Evolutionary conservation across 805 yeast species (phyloP), one percentile per base, ranked within the genome.

Genomic region (Wickerhamomyces alni): DNA sequence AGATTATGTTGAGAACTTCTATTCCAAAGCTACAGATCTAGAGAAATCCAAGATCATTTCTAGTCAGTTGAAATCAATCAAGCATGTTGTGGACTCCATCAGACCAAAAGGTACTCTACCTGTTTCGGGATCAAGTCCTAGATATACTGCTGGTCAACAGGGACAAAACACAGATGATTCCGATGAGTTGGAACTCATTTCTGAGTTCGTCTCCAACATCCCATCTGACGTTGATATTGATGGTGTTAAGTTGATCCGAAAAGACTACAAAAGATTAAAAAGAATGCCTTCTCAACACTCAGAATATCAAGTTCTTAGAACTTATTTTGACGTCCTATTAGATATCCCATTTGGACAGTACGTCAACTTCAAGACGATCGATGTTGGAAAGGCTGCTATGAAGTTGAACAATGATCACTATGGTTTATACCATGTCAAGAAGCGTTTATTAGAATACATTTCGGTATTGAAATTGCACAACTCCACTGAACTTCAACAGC

Each of bases 361-460:
- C 31, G 35, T 48, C 11, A 41, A 40, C 22, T 47, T 47, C 13
- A 45, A 48, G n/a, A 39, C 45, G 5, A 65, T 77, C 37, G 75
- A 82, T 47, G 57, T 86, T 15, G 56, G 53, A 1, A 58, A 55
- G 12, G 87, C 91, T 0, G 67, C 72, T 41, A 51, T 59, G n/a
- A 72, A 72, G 37, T 67, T 86, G 19, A 85, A 86, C 48, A 63
- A 66, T n/a, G 95, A 86, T 52, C 95, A 86, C 54, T 82, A 76
- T 54, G 95, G 95, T 0, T 69, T 86, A 51, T 73, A 74, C 32
- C 74, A 74, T 43, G 91, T 83, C 34, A 87, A 87, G 58, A 79
- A 73, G 47, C 67, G 96, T 36, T 69, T 87, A 29, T 57, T 87
- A 17, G 94, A 87, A 57, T 86, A 87, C 56, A 65, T 87, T 24